phyloP scores from a whole-genome alignment of 352 stramenopile species.

The Phytophthora tentaculata region DNA sequence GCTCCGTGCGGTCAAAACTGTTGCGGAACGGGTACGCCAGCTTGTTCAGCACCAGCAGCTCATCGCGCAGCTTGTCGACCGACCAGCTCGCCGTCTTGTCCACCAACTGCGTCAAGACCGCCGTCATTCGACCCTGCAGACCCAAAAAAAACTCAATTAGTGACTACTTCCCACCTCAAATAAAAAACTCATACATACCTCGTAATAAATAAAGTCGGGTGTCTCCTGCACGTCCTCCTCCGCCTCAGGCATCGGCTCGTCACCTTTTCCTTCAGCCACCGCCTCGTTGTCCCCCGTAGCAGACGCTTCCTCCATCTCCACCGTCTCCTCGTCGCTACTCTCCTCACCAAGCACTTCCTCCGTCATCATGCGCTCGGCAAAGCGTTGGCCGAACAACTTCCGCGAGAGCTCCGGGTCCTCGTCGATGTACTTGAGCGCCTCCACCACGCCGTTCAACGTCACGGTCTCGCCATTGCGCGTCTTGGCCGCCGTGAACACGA shows the following conservation, averaged over 20 bases:
- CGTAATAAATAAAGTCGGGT: slow-evolving; percentile 81
- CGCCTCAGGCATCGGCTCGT: slow-evolving; percentile 32
- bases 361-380: slow-evolving; percentile 47
- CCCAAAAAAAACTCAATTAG: not conserved
- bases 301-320: slow-evolving; percentile 14
- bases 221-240: slow-evolving; percentile 29
- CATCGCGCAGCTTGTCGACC: slow-evolving; percentile 74
- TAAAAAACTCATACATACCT: slow-evolving; percentile 46
- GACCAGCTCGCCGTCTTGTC: slow-evolving; percentile 69
- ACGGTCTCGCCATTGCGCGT: slow-evolving; percentile 26
- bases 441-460: slow-evolving; percentile 54
- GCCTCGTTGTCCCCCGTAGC: not conserved
- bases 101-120: slow-evolving; percentile 56
- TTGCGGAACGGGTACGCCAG: slow-evolving; percentile 71
- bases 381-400: slow-evolving; percentile 81
- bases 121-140: slow-evolving; percentile 60
- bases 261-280: slow-evolving; percentile 5
- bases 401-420: slow-evolving; percentile 45
- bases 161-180: slow-evolving; percentile 1
- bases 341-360: slow-evolving; percentile 47
- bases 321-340: slow-evolving; percentile 31
- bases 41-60: slow-evolving; percentile 75
- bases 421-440: slow-evolving; percentile 68
- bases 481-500: slow-evolving; percentile 45
- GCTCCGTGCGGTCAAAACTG: slow-evolving; percentile 60